Percentiles rank a stretch among this genome's conserved stretches.
phyloP scores from a whole-genome alignment of 2,329 filamentous ascomycete species.

The Aspergillus jensenii region DNA sequence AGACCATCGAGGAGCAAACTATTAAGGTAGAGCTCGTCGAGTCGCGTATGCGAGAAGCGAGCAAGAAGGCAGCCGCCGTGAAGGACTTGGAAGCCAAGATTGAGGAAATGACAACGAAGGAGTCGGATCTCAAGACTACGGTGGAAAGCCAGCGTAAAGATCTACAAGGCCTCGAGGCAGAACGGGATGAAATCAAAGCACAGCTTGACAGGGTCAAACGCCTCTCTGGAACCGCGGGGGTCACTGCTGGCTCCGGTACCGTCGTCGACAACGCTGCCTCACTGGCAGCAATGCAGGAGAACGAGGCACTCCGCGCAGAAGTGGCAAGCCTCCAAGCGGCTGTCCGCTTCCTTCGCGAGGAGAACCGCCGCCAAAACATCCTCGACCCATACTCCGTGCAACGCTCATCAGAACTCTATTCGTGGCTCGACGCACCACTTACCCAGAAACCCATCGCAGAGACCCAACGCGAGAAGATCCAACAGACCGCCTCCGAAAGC shows the following conservation, averaged over 20 bases:
- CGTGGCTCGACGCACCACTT: slow-evolving; percentile 46
- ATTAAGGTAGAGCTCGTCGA: slow-evolving; percentile 93
- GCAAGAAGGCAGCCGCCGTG: slow-evolving; percentile 64
- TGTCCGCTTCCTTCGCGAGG: slow-evolving; percentile 46
- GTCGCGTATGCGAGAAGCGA: slow-evolving; percentile 79
- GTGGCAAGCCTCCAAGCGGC: slow-evolving; percentile 46
- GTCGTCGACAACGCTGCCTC: slow-evolving; percentile 40
- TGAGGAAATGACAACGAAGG: slow-evolving; percentile 38
- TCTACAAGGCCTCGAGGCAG: slow-evolving; percentile 36
- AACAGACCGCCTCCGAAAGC: slow-evolving; percentile 41
- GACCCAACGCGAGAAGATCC: slow-evolving; percentile 31
- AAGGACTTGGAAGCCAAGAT: slow-evolving; percentile 46
- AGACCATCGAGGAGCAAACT: slow-evolving; percentile 79
- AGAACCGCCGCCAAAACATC: slow-evolving; percentile 42
- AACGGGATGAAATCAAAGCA: slow-evolving; percentile 42
- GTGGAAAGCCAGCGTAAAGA: slow-evolving; percentile 39
- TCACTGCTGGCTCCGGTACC: slow-evolving; percentile 37
- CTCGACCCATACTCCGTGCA: slow-evolving; percentile 45
- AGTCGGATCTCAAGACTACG: slow-evolving; percentile 31
- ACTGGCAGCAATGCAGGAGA: slow-evolving; percentile 43
- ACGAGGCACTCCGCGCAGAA: slow-evolving; percentile 44
- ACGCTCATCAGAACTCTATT: slow-evolving; percentile 39
- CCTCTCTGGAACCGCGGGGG: slow-evolving; percentile 38
- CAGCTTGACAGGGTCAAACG: slow-evolving; percentile 46
- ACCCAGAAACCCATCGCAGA: slow-evolving; percentile 23